phyloP scores from a whole-genome alignment of 2,329 filamentous ascomycete genomes.

The Tolypocladium amazonense region DNA sequence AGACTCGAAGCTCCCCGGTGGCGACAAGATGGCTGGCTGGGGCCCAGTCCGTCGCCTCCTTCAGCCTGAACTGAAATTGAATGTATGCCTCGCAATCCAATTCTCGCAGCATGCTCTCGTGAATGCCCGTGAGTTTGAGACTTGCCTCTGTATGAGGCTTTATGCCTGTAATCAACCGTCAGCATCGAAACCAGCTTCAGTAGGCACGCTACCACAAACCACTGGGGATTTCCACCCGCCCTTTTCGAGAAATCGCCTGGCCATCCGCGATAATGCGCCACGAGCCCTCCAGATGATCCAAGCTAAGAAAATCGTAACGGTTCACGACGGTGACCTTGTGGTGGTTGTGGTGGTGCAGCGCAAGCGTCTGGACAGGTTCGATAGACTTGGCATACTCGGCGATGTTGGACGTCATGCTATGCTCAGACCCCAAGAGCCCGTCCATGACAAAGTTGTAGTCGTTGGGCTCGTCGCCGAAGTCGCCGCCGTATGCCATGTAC shows the following conservation, averaged over 20 bases:
- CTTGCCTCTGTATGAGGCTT: conserved; percentile 29
- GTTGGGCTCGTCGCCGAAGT: conserved; percentile 50
- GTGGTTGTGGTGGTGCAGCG: conserved; percentile 24
- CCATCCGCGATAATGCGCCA: conserved; percentile 32
- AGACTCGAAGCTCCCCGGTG: conserved; percentile 35
- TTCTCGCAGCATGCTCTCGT: conserved; percentile 11
- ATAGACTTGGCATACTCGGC: conserved; percentile 47
- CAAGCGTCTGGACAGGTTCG: conserved; percentile 44
- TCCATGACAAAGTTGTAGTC: conserved; percentile 51
- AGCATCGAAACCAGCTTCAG: neutral
- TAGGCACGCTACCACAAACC: conserved; percentile 15
- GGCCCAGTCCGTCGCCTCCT: conserved; percentile 38
- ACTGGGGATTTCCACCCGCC: conserved; percentile 28
- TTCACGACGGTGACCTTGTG: conserved; percentile 35
- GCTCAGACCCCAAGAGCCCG: conserved; percentile 34
- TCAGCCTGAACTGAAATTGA: conserved; percentile 34
- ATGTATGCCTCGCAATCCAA: conserved; percentile 32
- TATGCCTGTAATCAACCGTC: conserved; percentile 19
- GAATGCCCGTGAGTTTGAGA: conserved; percentile 21
- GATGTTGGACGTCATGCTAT: conserved; percentile 40
- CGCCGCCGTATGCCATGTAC: conserved; percentile 49
- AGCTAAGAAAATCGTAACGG: conserved; percentile 40
- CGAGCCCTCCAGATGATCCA: conserved; percentile 37
- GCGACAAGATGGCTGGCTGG: conserved; percentile 39
- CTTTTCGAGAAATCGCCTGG: conserved; percentile 14